Evolutionary conservation across 1,284 basidiomycete species (phyloP), one percentile per base, ranked within the genome.

Genomic region (Gymnopus androsaceus): DNA sequence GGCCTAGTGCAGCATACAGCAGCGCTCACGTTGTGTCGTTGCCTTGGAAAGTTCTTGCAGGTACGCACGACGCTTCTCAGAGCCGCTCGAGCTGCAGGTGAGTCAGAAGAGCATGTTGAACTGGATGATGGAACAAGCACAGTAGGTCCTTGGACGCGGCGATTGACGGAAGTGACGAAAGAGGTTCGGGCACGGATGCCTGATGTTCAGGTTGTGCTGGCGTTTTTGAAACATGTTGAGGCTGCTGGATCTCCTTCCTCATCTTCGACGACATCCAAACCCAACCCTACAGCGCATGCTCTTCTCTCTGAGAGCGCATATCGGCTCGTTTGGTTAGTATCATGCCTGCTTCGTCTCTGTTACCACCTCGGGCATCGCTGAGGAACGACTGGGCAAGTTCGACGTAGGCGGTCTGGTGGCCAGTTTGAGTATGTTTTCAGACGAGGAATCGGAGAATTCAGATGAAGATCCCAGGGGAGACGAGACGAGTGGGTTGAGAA

Each of bases 1-100:
- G 76, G 79, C 0, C 80, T 98, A 1, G 91, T 96, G 0, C 91
- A 92, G 63, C 93, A 95, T 63, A 87, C 86, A 60, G 88, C 89
- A 0, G 90, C 92, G 0, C 74, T 92, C 1, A 82, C 86, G 0
- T 75, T 97, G 1, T 80, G 81, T 0, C 87, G 88, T 61, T 90
- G 85, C 59, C 71, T 95, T 5, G 67, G 74, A 23, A 95, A 96
- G 69, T 85, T 88, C 45, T 75, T 79, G 0, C 67, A 73, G 0
- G 85, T 93, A 0, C 63, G 83, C 4, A 65, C 70, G 0, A 66
- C 75, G 0, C 84, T 94, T 57, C 65, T 63, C 5, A 66, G 69
- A 21, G 75, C 91, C 12, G 83, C 80, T 49, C 58, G 51, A 0
- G 76, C 80, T 2, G 69, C 92, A 1, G 88, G 86, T 61, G 90